Percentiles rank a stretch among this genome's conserved stretches.
These are phyloP conservation scores for Calonectria pseudoturangicola DNA, from an alignment of 2,329 filamentous ascomycete species.

Conservation along the genomic window DNA sequence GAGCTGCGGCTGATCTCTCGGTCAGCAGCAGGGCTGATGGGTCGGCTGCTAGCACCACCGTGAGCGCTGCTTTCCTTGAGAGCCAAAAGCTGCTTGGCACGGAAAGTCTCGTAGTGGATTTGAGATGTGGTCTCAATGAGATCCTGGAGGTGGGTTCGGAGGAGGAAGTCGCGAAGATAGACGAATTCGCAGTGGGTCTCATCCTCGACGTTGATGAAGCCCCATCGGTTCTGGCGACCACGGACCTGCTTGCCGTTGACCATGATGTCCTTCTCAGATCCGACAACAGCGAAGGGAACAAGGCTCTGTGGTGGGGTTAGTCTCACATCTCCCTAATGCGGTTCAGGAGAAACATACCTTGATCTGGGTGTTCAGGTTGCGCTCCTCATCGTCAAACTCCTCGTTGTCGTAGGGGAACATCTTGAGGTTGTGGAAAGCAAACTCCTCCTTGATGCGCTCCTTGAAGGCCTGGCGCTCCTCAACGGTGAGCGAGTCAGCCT, in stretches of 20 bases:
- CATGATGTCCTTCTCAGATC: conserved; percentile 98
- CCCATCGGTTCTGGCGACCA: conserved; percentile 99
- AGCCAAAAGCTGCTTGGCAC: conserved; percentile 97
- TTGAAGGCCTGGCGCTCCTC: conserved; percentile 98
- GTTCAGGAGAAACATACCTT: conserved; percentile 78
- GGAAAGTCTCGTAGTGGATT: conserved; percentile 99
- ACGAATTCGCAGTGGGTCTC: conserved; percentile 99
- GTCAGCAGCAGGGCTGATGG: conserved; percentile 96
- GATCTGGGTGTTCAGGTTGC: conserved; percentile 93
- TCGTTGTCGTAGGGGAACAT: conserved; percentile 99
- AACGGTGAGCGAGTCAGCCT: conserved; percentile 95
- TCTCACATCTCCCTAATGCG: neutral
- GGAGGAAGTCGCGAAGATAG: conserved; percentile 98
- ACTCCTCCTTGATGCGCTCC: conserved; percentile 99
- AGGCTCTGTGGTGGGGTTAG: conserved; percentile 79
- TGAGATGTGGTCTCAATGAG: conserved; percentile 99
- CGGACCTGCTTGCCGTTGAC: conserved; percentile 98
- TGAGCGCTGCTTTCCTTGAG: conserved; percentile 98
- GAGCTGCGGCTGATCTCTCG: conserved; percentile 97
- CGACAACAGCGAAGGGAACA: conserved; percentile 97
- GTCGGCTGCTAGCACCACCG: conserved; percentile 84
- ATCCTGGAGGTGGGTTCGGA: conserved; percentile 97
- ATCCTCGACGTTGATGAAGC: conserved; percentile 99
- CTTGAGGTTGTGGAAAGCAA: conserved; percentile 99
- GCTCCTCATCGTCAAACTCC: conserved; percentile 98